phyloP scores from a whole-genome alignment of 441 rosid species.

The Brassica balearica region DNA sequence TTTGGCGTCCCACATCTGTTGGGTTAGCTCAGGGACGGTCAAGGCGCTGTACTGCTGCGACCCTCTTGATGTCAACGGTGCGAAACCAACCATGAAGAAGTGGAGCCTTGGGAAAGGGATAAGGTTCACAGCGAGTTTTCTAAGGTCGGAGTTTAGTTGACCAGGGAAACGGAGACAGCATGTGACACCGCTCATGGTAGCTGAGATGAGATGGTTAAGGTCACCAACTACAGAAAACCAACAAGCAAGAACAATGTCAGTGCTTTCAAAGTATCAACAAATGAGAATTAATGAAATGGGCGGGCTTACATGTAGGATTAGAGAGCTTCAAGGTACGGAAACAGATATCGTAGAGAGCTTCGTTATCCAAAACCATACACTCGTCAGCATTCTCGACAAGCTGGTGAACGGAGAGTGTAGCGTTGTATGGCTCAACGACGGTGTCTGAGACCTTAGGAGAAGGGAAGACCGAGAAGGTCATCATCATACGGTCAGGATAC shows the following conservation, averaged over 20 bases:
- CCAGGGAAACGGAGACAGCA: conserved; percentile 12
- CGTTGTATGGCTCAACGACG: background rate
- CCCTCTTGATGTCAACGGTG: background rate
- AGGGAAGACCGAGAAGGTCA: conserved; percentile 3
- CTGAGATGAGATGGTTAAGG: conserved; percentile 4
- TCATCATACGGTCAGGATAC: background rate
- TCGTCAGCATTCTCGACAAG: background rate
- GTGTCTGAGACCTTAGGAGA: background rate
- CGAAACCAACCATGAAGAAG: conserved; percentile 15
- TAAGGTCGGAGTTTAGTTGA: conserved; percentile 8
- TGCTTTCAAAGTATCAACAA: background rate
- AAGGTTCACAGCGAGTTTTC: background rate
- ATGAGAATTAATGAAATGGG: background rate
- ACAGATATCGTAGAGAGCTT: conserved; percentile 1
- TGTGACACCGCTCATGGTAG: conserved; percentile 1
- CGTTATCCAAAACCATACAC: conserved; percentile 2
- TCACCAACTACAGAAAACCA: background rate
- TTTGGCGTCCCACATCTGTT: conserved; percentile 2
- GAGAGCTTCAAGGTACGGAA: background rate
- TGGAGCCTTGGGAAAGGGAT: conserved; percentile 14
- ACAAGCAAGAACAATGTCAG: background rate
- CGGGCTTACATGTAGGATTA: background rate
- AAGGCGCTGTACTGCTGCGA: background rate
- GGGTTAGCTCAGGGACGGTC: conserved; percentile 9
- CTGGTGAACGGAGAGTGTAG: background rate